Evolutionary conservation across 2,329 filamentous ascomycete genomes (phyloP).

Genomic region (Alternaria triticina): DNA sequence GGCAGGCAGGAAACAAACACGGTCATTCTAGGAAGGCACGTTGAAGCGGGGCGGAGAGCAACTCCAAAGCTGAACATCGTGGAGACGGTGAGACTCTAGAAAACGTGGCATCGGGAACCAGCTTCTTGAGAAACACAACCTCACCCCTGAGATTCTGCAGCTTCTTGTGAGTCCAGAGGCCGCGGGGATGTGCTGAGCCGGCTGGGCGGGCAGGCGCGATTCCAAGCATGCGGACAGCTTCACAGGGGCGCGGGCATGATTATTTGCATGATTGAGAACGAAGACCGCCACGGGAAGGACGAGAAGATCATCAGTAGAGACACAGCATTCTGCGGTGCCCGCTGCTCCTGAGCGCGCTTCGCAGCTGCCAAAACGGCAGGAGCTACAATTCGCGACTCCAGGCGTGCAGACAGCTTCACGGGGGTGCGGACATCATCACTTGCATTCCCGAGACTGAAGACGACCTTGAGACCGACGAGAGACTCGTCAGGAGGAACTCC

Average conservation of each 20-base stretch:
- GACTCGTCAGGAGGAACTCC: background rate
- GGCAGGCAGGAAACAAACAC: background rate
- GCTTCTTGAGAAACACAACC: background rate
- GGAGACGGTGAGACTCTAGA: background rate
- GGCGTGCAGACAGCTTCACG: background rate
- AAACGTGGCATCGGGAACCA: background rate
- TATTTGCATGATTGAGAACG: background rate
- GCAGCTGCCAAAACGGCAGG: background rate
- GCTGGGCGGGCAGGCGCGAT: background rate
- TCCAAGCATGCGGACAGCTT: background rate
- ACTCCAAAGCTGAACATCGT: background rate
- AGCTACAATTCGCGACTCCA: background rate
- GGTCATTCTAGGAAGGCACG: slow-evolving; percentile 2
- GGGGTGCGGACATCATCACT: background rate
- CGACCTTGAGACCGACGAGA: background rate
- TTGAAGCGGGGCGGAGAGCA: background rate
- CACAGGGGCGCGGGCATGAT: background rate
- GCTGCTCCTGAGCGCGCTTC: background rate
- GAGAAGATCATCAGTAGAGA: background rate
- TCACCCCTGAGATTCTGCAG: background rate
- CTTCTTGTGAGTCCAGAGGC: background rate
- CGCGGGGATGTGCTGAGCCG: background rate
- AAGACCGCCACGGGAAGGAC: background rate
- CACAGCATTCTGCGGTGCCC: background rate
- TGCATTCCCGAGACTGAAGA: background rate